Evolutionary conservation across 345 rosid species (phyloP).

Genomic region (Heritiera littoralis): DNA sequence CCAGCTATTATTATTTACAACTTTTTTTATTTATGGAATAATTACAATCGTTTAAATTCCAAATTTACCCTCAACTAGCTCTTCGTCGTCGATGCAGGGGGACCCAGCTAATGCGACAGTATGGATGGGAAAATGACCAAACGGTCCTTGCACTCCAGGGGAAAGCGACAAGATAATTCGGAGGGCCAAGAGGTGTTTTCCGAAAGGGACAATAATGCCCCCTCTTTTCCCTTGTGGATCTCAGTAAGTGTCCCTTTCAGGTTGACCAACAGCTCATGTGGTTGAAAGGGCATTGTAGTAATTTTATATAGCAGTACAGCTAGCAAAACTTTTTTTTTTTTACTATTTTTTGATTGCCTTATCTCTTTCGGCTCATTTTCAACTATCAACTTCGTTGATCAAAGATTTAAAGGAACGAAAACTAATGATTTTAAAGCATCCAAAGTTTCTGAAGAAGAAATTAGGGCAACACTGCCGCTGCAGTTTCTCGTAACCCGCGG

Average conservation of each 20-base stretch:
- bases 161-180: constrained; percentile 16
- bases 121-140: constrained; percentile 21
- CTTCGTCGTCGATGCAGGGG: neutral
- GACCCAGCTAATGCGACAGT: neutral
- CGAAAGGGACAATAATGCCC: neutral
- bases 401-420: constrained; percentile 23
- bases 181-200: neutral
- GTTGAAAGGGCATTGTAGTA: constrained; percentile 23
- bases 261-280: constrained; percentile 7
- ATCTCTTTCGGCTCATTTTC: neutral
- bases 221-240: neutral
- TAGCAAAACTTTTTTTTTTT: neutral
- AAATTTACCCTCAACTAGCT: neutral
- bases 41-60: neutral
- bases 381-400: neutral
- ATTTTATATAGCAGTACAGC: neutral
- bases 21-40: neutral
- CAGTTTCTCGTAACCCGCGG: constrained; percentile 3
- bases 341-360: neutral
- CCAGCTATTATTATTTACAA: neutral
- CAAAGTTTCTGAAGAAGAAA: neutral
- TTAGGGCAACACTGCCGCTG: constrained; percentile 8
- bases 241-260: constrained; percentile 20
- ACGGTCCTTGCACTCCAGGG: constrained; percentile 15
- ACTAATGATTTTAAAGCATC: constrained; percentile 19